A percentile compares a stretch with the other conserved stretches of the same genome.
These are phyloP conservation scores for Nicotiana rustica DNA, from an alignment of 305 asterid genomes.

Conservation along the genomic window DNA sequence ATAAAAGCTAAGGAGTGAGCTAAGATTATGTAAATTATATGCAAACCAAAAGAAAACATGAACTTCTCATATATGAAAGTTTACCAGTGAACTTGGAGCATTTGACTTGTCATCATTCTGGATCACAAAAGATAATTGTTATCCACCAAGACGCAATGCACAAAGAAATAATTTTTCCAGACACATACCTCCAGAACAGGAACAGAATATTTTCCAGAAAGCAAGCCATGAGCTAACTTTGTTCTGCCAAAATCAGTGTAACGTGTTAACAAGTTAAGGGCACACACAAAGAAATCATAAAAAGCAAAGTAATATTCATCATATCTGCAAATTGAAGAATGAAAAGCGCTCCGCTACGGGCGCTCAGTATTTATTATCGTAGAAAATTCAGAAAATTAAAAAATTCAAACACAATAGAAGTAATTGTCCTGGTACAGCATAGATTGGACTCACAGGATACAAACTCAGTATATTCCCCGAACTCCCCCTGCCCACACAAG, in stretches of 20 bases:
- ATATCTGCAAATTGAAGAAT: background rate
- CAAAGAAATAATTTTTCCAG: constrained; percentile 29
- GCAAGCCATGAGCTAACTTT: constrained; percentile 94
- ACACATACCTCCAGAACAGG: constrained; percentile 71
- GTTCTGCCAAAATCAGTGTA: constrained; percentile 59
- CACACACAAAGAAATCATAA: constrained; percentile 2
- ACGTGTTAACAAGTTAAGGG: constrained; percentile 28
- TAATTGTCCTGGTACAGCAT: no score
- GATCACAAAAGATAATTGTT: constrained; percentile 33
- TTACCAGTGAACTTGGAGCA: constrained; percentile 57
- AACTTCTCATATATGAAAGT: constrained; percentile 34
- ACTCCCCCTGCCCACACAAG: no score
- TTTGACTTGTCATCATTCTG: constrained; percentile 60
- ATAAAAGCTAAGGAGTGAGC: background rate
- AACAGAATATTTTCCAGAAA: constrained; percentile 93
- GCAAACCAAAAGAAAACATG: background rate
- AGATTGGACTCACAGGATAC: no score
- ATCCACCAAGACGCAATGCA: constrained; percentile 17
- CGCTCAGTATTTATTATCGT: background rate
- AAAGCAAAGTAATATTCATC: background rate
- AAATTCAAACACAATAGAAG: no score
- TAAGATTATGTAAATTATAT: background rate
- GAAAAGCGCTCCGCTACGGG: background rate
- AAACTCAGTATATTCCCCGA: no score
- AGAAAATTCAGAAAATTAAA: no score